Evolutionary conservation across 2,329 filamentous ascomycete species (phyloP).

Genomic region (Ophiognomonia clavigignenti-juglandacearum): DNA sequence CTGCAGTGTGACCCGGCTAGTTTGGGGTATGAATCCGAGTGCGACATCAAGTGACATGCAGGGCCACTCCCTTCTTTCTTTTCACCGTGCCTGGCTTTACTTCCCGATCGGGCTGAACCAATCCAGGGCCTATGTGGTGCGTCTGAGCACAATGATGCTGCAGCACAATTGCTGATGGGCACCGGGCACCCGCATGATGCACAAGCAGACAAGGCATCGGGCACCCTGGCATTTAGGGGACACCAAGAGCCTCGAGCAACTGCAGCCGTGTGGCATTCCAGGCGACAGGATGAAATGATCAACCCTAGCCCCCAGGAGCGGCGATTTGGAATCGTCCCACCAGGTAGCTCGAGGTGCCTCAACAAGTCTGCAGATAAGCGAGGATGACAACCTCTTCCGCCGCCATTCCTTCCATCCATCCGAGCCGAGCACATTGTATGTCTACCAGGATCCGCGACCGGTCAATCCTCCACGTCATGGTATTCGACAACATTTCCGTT

Average conservation of each 20-base stretch:
- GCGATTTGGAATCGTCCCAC: background rate
- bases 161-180: background rate
- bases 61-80: conserved; percentile 5
- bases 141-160: background rate
- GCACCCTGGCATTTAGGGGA: too few relatives aligned
- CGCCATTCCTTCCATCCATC: too few relatives aligned
- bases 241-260: too few relatives aligned
- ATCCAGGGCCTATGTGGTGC: too few relatives aligned
- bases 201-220: too few relatives aligned
- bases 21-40: conserved; percentile 10
- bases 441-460: background rate
- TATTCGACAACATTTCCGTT: background rate
- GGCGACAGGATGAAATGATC: too few relatives aligned
- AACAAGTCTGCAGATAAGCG: background rate
- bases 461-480: background rate
- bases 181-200: background rate
- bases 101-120: background rate
- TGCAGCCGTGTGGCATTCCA: too few relatives aligned
- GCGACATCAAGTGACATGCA: conserved; percentile 14
- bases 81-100: too few relatives aligned
- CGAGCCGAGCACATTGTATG: background rate
- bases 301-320: too few relatives aligned
- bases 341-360: background rate
- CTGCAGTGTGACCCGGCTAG: conserved; percentile 1
- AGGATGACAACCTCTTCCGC: too few relatives aligned